phyloP scores from a whole-genome alignment of 352 stramenopile genomes.

The Lagenidium giganteum region DNA sequence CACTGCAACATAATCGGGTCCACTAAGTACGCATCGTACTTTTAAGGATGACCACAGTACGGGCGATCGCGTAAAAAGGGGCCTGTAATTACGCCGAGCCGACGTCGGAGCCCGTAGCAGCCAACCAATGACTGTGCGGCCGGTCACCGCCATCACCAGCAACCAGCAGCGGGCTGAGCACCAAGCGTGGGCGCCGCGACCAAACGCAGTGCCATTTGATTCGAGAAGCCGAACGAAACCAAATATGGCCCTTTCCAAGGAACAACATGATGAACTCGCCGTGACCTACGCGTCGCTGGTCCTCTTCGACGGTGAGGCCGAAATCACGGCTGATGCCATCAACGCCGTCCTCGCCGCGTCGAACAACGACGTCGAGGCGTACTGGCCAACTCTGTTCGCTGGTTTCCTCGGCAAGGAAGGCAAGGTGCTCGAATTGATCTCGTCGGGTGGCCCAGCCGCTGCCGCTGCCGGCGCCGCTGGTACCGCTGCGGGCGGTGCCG shows the following conservation, averaged over 20 bases:
- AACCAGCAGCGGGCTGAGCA: conserved; percentile 25
- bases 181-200: conserved; percentile 8
- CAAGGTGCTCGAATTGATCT: conserved; percentile 79
- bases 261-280: conserved; percentile 84
- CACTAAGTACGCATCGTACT: no score
- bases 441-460: conserved; percentile 44
- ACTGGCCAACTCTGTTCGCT: conserved; percentile 77
- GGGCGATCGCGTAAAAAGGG: conserved; percentile 14
- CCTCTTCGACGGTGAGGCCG: conserved; percentile 80
- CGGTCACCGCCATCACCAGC: conserved; percentile 12
- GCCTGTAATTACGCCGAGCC: no score
- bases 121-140: conserved; percentile 8
- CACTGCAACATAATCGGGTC: no score
- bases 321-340: conserved; percentile 76
- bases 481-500: conserved; percentile 29
- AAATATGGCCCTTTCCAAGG: conserved; percentile 80
- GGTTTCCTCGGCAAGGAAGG: conserved; percentile 68
- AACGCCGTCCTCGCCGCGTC: conserved; percentile 62
- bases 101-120: no score
- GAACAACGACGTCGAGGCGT: conserved; percentile 80
- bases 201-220: conserved; percentile 11
- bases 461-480: conserved; percentile 31
- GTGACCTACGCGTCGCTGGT: conserved; percentile 81
- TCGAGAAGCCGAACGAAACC: conserved; percentile 19
- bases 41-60: no score